A percentile compares a stretch with the other conserved stretches of the same genome.
Conservation (phyloP, 2,329 filamentous ascomycete species). For the Harringtonia lauricola region DNA sequence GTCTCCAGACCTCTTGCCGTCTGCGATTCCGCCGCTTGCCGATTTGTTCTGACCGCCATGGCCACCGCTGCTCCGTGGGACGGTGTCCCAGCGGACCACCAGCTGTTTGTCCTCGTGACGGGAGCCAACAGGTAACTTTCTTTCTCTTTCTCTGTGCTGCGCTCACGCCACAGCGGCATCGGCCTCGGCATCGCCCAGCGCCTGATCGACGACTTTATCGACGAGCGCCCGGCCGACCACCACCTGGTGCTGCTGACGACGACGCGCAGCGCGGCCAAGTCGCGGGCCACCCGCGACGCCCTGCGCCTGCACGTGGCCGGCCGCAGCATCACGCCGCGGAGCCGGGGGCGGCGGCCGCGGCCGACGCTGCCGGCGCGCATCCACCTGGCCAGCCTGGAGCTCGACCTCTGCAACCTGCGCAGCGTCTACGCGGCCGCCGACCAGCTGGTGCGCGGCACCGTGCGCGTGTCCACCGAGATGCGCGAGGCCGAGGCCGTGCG, state of each 20-base stretch:
- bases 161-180: constrained; percentile 52
- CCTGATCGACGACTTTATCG: constrained; percentile 82
- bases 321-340: constrained; percentile 28
- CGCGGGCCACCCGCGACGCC: constrained; percentile 54
- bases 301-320: constrained; percentile 51
- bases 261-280: constrained; percentile 67
- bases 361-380: constrained; percentile 32
- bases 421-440: constrained; percentile 38
- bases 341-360: constrained; percentile 23
- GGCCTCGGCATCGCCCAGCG: constrained; percentile 76
- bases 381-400: constrained; percentile 45
- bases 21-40: too few species aligned
- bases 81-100: constrained; percentile 24
- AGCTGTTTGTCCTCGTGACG: constrained; percentile 62
- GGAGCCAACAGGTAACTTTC: constrained; percentile 68
- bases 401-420: constrained; percentile 49
- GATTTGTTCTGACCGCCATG: background rate
- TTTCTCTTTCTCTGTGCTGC: too few species aligned
- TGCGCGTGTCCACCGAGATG: constrained; percentile 36
- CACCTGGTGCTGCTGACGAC: constrained; percentile 74
- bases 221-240: constrained; percentile 53
- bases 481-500: constrained; percentile 18
- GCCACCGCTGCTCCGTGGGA: constrained; percentile 22
- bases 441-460: constrained; percentile 29
- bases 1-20: too few species aligned